Base-by-base conservation (phyloP, 2,329 filamentous ascomycete species). In the Penicillium paneum region DNA sequence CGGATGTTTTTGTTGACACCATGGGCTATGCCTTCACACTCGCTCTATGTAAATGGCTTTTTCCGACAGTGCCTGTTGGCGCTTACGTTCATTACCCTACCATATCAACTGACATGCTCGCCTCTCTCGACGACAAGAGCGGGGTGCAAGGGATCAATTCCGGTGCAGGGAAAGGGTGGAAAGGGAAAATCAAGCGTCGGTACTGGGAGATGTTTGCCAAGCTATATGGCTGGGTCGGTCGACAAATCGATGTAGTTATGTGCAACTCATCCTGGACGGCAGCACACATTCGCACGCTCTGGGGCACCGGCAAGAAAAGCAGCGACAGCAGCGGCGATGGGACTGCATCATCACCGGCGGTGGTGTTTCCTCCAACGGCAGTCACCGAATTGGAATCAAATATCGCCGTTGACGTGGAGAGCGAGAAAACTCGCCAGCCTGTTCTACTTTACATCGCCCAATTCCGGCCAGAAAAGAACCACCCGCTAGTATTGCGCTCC, bases 31-130 rank as follows among this genome's bases (percentile, higher is more conserved):
- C 93, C 26, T 99, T 97, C 70, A 83, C 89, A 0, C 82, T 96
- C 11, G 91, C 90, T 8, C 79, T 97, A 3, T 89, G 82, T 72
- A 94, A 91, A 69, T 82, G 89, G 59, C 79, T 97, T 24, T 97
- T 97, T 69, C 88, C 83, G 0, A 73, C 77, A 34, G 83, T 97
- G 1, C 90, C 93, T 0, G 97, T 91, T 0, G 91, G 84, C 42
- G 92, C 94, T 49, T 99, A 99, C 69, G 92, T 97, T 1, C 94
- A 99, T 76, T 99, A 97, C 70, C 94, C 94, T 1, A 97, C 93
- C 52, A 99, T 99, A 50, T 97, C 92, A 3, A 99, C 91, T 47
- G 94, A 99, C 67, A 99, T 99, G 94, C 83, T 99, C 4, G 82
- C 85, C 21, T 93, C 90, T 17, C 83, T 97, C 5, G 84, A 91